phyloP scores from a whole-genome alignment of 75 land plant genomes.

The Selaginella moellendorffii region DNA sequence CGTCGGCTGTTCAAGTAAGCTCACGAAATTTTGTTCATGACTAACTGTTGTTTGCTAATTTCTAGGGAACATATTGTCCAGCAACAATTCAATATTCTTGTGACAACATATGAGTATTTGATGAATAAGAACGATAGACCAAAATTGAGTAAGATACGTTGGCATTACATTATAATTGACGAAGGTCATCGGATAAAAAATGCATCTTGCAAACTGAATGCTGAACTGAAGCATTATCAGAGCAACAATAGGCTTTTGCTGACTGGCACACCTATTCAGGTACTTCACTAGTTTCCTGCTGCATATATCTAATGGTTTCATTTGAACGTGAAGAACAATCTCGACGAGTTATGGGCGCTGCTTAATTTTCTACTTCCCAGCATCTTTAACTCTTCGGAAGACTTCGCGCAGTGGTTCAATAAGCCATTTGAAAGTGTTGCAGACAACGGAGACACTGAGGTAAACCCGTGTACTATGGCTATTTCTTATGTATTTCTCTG shows the following conservation, averaged over 20 bases:
- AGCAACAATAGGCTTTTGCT: constrained; percentile 79
- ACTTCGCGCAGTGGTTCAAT: constrained; percentile 99
- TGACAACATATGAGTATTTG: constrained; percentile 93
- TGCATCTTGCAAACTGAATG: constrained; percentile 96
- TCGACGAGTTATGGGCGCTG: constrained; percentile 96
- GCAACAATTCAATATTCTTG: constrained; percentile 93
- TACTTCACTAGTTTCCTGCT: too few relatives aligned
- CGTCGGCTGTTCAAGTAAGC: constrained; percentile 73
- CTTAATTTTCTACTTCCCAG: constrained; percentile 88
- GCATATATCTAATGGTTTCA: background rate
- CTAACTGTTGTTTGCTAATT: background rate
- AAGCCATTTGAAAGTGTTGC: constrained; percentile 88
- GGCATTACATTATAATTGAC: constrained; percentile 99
- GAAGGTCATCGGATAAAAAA: constrained; percentile 99
- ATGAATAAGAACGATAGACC: constrained; percentile 99
- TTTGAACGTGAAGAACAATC: constrained; percentile 57
- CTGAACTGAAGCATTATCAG: constrained; percentile 84
- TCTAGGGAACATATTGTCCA: constrained; percentile 75
- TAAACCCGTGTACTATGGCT: constrained; percentile 10
- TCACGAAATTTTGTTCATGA: too few relatives aligned
- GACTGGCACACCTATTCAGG: constrained; percentile 98
- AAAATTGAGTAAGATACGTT: constrained; percentile 69
- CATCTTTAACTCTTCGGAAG: constrained; percentile 96
- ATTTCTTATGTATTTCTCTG: background rate
- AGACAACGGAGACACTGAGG: constrained; percentile 72